Conservation (phyloP, 2,329 filamentous ascomycete genomes). For the Graphilbum fragrans region DNA sequence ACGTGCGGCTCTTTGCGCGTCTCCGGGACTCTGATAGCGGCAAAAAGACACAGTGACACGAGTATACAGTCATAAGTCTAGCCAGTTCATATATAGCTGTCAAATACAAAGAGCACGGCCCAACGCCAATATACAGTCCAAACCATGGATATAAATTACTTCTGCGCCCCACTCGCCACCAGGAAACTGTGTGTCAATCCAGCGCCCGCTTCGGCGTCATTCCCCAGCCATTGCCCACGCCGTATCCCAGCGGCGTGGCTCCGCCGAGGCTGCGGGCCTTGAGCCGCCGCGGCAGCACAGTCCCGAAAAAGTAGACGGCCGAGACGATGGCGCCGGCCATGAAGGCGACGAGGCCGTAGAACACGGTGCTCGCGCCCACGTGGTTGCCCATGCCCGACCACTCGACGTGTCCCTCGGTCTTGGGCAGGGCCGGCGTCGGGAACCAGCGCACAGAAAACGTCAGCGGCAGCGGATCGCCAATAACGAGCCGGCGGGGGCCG, state of each 20-base stretch:
- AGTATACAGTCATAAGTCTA: not conserved
- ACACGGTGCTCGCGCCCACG: slow-evolving; percentile 50
- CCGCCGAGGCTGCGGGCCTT: slow-evolving; percentile 39
- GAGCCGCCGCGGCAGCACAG: slow-evolving; percentile 42
- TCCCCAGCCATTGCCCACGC: slow-evolving; percentile 47
- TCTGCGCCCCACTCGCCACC: not conserved
- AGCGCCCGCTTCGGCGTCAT: slow-evolving; percentile 37
- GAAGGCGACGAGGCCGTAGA: slow-evolving; percentile 49
- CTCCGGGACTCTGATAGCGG: slow-evolving; percentile 19
- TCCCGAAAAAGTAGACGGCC: slow-evolving; percentile 48
- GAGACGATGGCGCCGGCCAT: slow-evolving; percentile 40
- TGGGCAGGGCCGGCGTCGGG: slow-evolving; percentile 58
- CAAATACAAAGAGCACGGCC: not conserved
- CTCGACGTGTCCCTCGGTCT: slow-evolving; percentile 51
- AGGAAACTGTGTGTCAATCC: slow-evolving; percentile 24
- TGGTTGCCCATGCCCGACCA: slow-evolving; percentile 55
- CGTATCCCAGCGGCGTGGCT: slow-evolving; percentile 44
- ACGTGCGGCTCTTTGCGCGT: slow-evolving; percentile 32
- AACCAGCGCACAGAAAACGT: slow-evolving; percentile 81
- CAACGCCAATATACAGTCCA: not conserved
- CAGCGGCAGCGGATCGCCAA: slow-evolving; percentile 74
- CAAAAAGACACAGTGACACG: slow-evolving; percentile 24
- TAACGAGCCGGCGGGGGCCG: slow-evolving; percentile 55
- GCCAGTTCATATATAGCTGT: too few relatives aligned
- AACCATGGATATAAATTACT: not conserved